Conservation (phyloP, 306 rosid genomes). For the Cercis canadensis region DNA sequence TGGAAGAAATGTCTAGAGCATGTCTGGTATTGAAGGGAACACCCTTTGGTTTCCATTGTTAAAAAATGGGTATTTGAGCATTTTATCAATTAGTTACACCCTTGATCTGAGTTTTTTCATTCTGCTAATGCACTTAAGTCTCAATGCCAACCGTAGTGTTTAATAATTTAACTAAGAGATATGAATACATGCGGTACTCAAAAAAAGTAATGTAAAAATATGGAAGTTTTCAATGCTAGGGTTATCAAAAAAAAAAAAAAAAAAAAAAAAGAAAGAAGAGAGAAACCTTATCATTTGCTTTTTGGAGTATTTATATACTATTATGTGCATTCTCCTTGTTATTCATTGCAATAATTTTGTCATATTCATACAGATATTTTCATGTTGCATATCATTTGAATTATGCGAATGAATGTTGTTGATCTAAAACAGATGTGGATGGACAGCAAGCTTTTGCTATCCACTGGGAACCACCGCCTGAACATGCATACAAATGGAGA, state of each 20-base stretch:
- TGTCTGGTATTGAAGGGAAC: no score
- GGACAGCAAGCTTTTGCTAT: conserved; percentile 83
- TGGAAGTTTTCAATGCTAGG: conserved; percentile 1
- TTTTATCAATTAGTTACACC: conserved; percentile 2
- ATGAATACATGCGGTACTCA: neutral
- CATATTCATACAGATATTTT: conserved; percentile 1
- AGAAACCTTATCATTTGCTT: neutral
- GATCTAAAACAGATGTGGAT: conserved; percentile 59
- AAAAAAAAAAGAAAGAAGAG: no score
- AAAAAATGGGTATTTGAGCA: conserved; percentile 17
- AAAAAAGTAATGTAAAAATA: neutral
- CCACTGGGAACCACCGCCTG: conserved; percentile 99
- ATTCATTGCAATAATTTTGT: neutral
- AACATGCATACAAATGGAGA: conserved; percentile 78
- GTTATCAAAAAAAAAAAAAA: neutral
- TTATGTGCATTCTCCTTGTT: conserved; percentile 1
- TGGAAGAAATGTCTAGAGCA: conserved; percentile 22
- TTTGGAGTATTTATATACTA: conserved; percentile 20
- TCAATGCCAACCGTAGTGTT: conserved; percentile 2
- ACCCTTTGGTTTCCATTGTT: no score
- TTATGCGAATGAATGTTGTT: conserved; percentile 24
- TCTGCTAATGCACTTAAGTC: neutral
- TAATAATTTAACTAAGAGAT: neutral
- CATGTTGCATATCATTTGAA: conserved; percentile 9
- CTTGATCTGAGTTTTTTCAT: neutral